These are phyloP conservation scores for Xylariaceae sp. DNA, from an alignment of 2,329 filamentous ascomycete species.

Conservation along the genomic window DNA sequence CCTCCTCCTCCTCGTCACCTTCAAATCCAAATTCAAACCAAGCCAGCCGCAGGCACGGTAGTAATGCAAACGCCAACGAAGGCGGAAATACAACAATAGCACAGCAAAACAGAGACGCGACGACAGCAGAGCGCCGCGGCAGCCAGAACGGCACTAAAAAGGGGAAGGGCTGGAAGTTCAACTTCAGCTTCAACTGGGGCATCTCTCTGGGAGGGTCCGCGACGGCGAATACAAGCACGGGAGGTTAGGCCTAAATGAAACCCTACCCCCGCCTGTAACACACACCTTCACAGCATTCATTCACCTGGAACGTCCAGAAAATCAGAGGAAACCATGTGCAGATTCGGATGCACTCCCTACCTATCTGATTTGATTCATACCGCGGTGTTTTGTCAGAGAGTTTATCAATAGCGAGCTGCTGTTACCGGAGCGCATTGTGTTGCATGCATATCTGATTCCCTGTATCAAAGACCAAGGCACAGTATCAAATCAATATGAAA, in stretches of 20 bases:
- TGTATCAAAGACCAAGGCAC: no score
- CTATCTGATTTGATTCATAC: no score
- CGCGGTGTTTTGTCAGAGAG: no score
- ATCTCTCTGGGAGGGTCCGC: constrained; percentile 37
- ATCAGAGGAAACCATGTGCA: no score
- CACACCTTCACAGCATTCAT: no score
- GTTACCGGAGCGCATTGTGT: no score
- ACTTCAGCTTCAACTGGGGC: constrained; percentile 39
- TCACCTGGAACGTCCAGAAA: background rate
- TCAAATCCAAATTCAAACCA: background rate
- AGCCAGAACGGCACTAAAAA: constrained; percentile 23
- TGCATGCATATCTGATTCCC: no score
- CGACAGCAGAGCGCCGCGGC: constrained; percentile 3
- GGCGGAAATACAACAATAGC: constrained; percentile 5
- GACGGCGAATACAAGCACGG: constrained; percentile 18
- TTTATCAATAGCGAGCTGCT: no score
- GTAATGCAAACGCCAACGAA: background rate
- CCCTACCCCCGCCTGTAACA: background rate
- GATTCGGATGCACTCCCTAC: no score
- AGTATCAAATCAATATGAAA: no score
- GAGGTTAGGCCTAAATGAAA: no score
- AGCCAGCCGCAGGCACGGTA: background rate
- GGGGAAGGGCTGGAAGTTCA: constrained; percentile 37
- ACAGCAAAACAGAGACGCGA: constrained; percentile 31
- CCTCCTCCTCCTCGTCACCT: background rate